phyloP scores from a whole-genome alignment of 768 basidiomycete genomes.

The Neoboletus subvelutipes region DNA sequence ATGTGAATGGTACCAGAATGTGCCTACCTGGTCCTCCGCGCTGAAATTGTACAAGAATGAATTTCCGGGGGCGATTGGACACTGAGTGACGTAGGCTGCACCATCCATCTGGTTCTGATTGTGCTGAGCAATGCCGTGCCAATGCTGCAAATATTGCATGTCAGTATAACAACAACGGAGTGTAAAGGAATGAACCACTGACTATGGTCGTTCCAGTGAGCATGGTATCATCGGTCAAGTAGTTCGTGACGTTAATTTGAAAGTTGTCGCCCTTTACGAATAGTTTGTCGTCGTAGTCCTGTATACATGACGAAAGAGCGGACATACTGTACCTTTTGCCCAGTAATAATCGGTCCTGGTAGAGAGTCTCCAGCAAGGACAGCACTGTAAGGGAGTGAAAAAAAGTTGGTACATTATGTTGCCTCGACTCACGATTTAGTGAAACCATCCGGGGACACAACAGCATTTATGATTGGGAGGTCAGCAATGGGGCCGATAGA shows the following conservation, averaged over 20 bases:
- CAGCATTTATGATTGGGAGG: constrained; percentile 24
- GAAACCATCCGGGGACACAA: constrained; percentile 39
- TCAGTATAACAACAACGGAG: neutral
- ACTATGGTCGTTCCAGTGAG: constrained; percentile 21
- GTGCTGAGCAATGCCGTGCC: constrained; percentile 28
- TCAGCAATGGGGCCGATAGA: constrained; percentile 21
- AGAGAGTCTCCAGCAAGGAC: constrained; percentile 39
- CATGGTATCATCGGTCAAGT: constrained; percentile 22
- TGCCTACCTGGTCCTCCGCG: constrained; percentile 34
- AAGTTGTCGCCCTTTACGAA: constrained; percentile 15
- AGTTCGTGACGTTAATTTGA: constrained; percentile 13
- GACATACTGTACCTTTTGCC: constrained; percentile 34
- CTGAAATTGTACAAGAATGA: constrained; percentile 39
- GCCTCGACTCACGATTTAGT: constrained; percentile 19
- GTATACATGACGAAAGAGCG: neutral
- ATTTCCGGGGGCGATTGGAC: constrained; percentile 35
- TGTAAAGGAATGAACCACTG: neutral
- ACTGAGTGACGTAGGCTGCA: constrained; percentile 38
- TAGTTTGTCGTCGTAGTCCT: neutral
- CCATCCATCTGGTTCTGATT: constrained; percentile 29
- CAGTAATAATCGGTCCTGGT: constrained; percentile 40
- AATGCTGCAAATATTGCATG: constrained; percentile 14
- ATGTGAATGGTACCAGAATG: constrained; percentile 37
- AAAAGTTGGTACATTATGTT: neutral
- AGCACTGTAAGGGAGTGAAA: constrained; percentile 22